phyloP scores from a whole-genome alignment of 2,329 filamentous ascomycete species.

The Torrubiellomyces zombiae region DNA sequence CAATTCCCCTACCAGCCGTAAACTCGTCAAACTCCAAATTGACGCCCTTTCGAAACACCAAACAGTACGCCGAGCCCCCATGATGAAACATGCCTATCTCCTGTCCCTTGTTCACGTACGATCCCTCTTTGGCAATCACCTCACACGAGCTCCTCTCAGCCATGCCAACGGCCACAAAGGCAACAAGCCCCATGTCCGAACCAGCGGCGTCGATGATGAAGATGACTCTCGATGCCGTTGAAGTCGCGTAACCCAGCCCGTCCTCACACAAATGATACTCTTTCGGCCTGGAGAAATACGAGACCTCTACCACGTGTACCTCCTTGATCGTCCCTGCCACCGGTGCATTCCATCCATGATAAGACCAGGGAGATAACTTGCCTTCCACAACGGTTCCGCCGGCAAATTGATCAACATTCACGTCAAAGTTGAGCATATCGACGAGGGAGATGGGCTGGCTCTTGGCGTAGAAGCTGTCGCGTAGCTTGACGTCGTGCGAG shows the following conservation, averaged over 20 bases:
- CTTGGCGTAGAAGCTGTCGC: conserved; percentile 53
- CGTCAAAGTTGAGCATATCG: conserved; percentile 45
- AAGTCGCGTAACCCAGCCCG: conserved; percentile 49
- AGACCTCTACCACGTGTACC: conserved; percentile 42
- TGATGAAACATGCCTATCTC: conserved; percentile 68
- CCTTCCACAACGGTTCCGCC: conserved; percentile 55
- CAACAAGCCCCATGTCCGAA: conserved; percentile 48
- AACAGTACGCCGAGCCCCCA: conserved; percentile 54
- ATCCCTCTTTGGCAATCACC: conserved; percentile 48
- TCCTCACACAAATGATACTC: conserved; percentile 23
- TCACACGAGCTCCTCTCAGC: conserved; percentile 61
- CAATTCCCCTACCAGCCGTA: conserved; percentile 19
- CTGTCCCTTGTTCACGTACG: conserved; percentile 52
- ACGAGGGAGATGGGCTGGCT: conserved; percentile 48
- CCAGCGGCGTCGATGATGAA: conserved; percentile 59
- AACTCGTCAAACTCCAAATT: conserved; percentile 23
- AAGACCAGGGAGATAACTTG: conserved; percentile 48
- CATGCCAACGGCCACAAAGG: conserved; percentile 59
- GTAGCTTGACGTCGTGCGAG: conserved; percentile 29
- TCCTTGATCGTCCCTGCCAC: conserved; percentile 43
- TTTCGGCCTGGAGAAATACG: conserved; percentile 51
- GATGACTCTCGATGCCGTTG: conserved; percentile 51
- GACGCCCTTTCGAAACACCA: conserved; percentile 46
- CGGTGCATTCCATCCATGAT: conserved; percentile 60
- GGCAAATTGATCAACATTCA: conserved; percentile 34